A percentile compares a stretch with the other conserved stretches of the same genome.
These are phyloP conservation scores for Phytophthora citricola DNA, from an alignment of 352 stramenopile genomes.

Conservation along the genomic window DNA sequence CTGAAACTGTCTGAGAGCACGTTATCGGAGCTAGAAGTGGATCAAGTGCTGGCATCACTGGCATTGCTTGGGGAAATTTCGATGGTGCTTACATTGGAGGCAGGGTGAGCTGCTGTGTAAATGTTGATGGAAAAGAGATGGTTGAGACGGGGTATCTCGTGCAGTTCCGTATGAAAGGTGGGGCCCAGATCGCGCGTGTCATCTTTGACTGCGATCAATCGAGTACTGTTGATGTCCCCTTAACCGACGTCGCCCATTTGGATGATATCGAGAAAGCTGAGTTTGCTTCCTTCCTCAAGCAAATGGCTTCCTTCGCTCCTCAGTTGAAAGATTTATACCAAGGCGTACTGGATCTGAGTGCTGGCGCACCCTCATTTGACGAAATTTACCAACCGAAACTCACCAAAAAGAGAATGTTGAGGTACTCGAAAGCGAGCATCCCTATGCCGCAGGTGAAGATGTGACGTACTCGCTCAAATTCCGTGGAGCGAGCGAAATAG, in stretches of 20 bases:
- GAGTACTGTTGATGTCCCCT: constrained; percentile 60
- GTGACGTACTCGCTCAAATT: constrained; percentile 73
- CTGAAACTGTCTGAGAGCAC: constrained; percentile 9
- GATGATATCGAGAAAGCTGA: constrained; percentile 53
- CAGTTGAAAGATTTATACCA: constrained; percentile 40
- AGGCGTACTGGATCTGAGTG: constrained; percentile 33
- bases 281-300: constrained; percentile 47
- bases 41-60: constrained; percentile 46
- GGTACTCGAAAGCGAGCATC: constrained; percentile 81
- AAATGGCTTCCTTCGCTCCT: constrained; percentile 38
- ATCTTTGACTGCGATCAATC: constrained; percentile 74
- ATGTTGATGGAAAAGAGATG: constrained; percentile 76
- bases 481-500: constrained; percentile 67
- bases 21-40: constrained; percentile 19
- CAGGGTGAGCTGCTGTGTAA: constrained; percentile 76
- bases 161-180: constrained; percentile 52
- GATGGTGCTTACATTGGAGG: constrained; percentile 55
- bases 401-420: constrained; percentile 71
- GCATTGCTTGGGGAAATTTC: constrained; percentile 66
- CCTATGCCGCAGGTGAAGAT: constrained; percentile 69
- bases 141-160: constrained; percentile 76
- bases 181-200: constrained; percentile 52
- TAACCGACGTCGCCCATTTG: constrained; percentile 55
- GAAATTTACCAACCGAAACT: constrained; percentile 51
- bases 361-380: background rate